phyloP scores from a whole-genome alignment of 306 rosid species.

The Sesbania bispinosa region DNA sequence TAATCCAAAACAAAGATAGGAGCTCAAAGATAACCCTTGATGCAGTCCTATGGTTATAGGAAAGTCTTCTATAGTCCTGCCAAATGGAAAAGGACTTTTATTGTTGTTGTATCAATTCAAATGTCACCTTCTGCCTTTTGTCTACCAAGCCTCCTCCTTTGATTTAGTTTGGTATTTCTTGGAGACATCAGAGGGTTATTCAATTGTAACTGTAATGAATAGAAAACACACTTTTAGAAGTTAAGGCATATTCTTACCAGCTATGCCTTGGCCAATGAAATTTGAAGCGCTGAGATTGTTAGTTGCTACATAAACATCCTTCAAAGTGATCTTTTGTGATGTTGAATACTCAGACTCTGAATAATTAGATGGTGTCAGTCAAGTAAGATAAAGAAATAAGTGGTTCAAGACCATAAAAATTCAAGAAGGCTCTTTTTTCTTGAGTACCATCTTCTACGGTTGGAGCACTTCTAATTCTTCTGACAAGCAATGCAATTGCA shows the following conservation, averaged over 20 bases:
- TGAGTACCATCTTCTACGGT: constrained; percentile 16
- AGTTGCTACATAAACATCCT: constrained; percentile 49
- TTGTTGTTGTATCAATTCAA: background rate
- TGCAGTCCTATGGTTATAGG: no score
- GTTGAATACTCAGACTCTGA: constrained; percentile 29
- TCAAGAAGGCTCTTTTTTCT: background rate
- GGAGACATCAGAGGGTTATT: background rate
- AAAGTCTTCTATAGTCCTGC: no score
- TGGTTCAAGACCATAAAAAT: background rate
- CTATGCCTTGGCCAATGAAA: constrained; percentile 63
- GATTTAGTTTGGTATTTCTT: background rate
- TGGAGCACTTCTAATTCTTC: constrained; percentile 15
- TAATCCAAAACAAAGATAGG: background rate
- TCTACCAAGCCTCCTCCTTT: background rate
- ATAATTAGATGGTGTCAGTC: constrained; percentile 27
- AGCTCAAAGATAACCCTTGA: background rate
- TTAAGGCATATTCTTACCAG: constrained; percentile 41
- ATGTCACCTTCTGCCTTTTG: background rate
- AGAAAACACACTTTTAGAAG: background rate
- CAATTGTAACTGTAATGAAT: background rate
- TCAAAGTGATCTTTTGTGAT: constrained; percentile 35
- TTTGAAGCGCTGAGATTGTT: constrained; percentile 42
- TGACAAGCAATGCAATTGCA: constrained; percentile 23
- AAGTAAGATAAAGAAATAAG: constrained; percentile 13
- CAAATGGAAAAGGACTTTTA: background rate